These are phyloP conservation scores for Paragyromitra xinjiangensis DNA, from an alignment of 495 filamentous ascomycete species.

Conservation along the genomic window DNA sequence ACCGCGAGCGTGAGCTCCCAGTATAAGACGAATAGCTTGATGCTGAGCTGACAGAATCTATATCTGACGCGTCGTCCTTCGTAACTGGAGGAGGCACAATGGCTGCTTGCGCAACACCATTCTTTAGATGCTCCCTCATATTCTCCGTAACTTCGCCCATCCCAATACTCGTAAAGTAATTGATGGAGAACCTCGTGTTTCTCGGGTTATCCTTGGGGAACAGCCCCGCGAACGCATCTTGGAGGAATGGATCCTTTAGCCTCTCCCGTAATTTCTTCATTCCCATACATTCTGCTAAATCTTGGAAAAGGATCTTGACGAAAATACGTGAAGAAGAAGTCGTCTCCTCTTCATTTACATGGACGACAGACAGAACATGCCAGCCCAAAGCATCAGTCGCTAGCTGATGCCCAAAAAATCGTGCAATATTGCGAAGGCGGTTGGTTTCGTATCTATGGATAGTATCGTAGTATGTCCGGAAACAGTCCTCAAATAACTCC, in stretches of 20 bases:
- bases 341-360: slow-evolving; percentile 95
- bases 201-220: slow-evolving; percentile 90
- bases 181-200: slow-evolving; percentile 96
- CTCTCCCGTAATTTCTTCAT: slow-evolving; percentile 78
- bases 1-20: slow-evolving; percentile 59
- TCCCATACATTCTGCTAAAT: slow-evolving; percentile 85
- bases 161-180: slow-evolving; percentile 97
- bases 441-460: slow-evolving; percentile 98
- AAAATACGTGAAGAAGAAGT: slow-evolving; percentile 95
- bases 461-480: slow-evolving; percentile 93
- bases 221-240: slow-evolving; percentile 80
- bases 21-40: slow-evolving; percentile 68
- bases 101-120: slow-evolving; percentile 71
- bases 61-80: slow-evolving; percentile 66
- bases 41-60: slow-evolving; percentile 71
- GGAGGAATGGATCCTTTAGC: slow-evolving; percentile 78
- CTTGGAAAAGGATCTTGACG: slow-evolving; percentile 96
- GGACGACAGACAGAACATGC: slow-evolving; percentile 84
- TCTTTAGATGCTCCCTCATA: slow-evolving; percentile 90
- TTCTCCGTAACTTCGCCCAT: slow-evolving; percentile 94
- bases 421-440: slow-evolving; percentile 88
- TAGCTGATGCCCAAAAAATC: slow-evolving; percentile 92
- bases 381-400: slow-evolving; percentile 87
- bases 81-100: slow-evolving; percentile 70
- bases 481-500: slow-evolving; percentile 86